Evolutionary conservation across 2,329 filamentous ascomycete species (phyloP).

Genomic region (Penicillium hesseltinei): DNA sequence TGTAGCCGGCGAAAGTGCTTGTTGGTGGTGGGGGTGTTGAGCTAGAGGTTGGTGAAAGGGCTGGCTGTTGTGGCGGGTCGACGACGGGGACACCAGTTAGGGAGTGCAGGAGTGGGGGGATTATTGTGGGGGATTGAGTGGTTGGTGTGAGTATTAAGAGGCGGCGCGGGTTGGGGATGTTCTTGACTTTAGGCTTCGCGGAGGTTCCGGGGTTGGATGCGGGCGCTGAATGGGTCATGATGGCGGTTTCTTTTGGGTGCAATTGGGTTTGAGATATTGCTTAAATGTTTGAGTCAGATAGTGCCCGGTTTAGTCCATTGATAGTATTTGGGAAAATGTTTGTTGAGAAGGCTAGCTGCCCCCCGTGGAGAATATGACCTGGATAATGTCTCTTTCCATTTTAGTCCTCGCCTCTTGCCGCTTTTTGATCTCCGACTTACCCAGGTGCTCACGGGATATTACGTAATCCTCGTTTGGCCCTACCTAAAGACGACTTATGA

Average conservation of each 20-base stretch:
- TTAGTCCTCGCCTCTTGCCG: background rate
- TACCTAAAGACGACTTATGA: too few relatives aligned
- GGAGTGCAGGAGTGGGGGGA: conserved; percentile 38
- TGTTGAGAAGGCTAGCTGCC: conserved; percentile 4
- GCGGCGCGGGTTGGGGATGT: conserved; percentile 41
- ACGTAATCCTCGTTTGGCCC: background rate
- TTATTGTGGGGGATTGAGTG: conserved; percentile 34
- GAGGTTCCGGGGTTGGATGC: conserved; percentile 3
- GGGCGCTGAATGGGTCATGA: conserved; percentile 16
- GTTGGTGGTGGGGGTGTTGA: conserved; percentile 12
- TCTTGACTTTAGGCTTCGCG: conserved; percentile 17
- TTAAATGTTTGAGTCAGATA: background rate
- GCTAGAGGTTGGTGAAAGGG: background rate
- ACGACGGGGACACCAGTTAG: conserved; percentile 36
- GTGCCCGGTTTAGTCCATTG: background rate
- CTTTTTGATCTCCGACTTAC: background rate
- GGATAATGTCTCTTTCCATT: background rate
- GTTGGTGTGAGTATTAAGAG: conserved; percentile 43
- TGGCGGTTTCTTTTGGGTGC: background rate
- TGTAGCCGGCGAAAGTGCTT: conserved; percentile 46
- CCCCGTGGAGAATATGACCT: conserved; percentile 9
- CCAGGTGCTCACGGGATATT: background rate
- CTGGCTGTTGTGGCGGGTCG: conserved; percentile 22
- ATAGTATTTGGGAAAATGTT: background rate
- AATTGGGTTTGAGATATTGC: background rate